A percentile compares a stretch with the other conserved stretches of the same genome.
Conservation (phyloP, 2,329 filamentous ascomycete genomes). For the Pseudocercospora fijiensis region DNA sequence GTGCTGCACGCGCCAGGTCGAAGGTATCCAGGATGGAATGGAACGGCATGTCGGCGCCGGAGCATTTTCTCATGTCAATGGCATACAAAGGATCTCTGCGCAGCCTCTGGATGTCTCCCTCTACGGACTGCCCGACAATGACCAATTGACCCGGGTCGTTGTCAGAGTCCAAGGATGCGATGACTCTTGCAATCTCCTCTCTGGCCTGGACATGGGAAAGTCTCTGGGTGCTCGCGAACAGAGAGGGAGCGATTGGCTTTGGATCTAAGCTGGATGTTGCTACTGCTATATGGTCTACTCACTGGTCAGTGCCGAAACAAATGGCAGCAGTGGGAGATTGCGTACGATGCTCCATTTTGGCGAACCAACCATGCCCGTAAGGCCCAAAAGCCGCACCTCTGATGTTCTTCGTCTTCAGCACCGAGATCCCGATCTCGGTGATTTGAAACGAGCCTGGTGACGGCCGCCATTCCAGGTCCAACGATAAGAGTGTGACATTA, state of each 20-base stretch:
- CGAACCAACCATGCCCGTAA: slow-evolving; percentile 1
- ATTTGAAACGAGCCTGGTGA: background rate
- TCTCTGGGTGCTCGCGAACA: background rate
- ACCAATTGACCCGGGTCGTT: background rate
- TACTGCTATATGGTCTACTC: slow-evolving; percentile 8
- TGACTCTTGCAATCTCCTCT: background rate
- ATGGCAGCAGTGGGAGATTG: background rate
- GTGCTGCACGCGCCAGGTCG: background rate
- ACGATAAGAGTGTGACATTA: slow-evolving; percentile 12
- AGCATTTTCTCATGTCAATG: background rate
- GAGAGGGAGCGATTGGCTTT: background rate
- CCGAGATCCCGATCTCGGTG: slow-evolving; percentile 13
- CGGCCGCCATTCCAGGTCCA: slow-evolving; percentile 14
- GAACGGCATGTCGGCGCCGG: background rate
- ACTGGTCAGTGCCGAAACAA: background rate
- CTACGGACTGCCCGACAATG: slow-evolving; percentile 3
- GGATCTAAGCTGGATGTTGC: background rate
- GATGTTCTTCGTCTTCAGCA: slow-evolving; percentile 7
- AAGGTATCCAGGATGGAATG: slow-evolving; percentile 9
- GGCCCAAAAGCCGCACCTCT: background rate
- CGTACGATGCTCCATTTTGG: slow-evolving; percentile 19
- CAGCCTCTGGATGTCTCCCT: background rate
- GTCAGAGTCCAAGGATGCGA: background rate
- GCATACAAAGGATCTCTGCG: background rate
- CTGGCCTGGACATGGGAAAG: background rate